Evolutionary conservation across 2,329 filamentous ascomycete species (phyloP).

Genomic region (Hypocreales sp.): DNA sequence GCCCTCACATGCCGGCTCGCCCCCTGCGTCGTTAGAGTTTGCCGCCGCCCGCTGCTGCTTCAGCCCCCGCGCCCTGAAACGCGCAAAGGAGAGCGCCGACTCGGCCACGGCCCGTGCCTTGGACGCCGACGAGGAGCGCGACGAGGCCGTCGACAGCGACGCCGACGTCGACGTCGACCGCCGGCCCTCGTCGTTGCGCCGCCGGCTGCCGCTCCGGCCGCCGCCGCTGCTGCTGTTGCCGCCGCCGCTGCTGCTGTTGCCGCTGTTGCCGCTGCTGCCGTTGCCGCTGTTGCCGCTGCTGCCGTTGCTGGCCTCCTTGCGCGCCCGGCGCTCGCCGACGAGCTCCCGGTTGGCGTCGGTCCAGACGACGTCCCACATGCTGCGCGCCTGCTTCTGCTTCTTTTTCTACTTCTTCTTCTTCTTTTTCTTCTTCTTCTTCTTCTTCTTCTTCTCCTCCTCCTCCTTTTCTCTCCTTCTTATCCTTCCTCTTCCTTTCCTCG

Average conservation of each 20-base stretch:
- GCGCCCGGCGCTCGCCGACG: conserved; percentile 34
- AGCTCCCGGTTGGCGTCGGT: conserved; percentile 37
- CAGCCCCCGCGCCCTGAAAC: conserved; percentile 24
- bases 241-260: neutral
- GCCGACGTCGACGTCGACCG: too few species aligned
- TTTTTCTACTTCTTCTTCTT: too few species aligned
- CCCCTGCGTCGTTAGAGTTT: neutral
- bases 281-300: neutral
- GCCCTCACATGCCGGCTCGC: too few species aligned
- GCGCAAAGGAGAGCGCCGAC: conserved; percentile 24
- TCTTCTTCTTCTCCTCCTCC: too few species aligned
- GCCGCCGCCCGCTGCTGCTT: conserved; percentile 4
- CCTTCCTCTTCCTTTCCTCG: too few species aligned
- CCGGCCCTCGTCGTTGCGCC: too few species aligned
- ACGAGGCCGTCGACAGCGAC: too few species aligned
- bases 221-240: neutral
- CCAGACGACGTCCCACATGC: conserved; percentile 46
- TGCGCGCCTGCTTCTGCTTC: too few species aligned
- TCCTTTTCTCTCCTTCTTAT: too few species aligned
- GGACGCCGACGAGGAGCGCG: conserved; percentile 21
- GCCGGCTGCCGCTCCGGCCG: conserved; percentile 12
- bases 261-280: conserved; percentile 5
- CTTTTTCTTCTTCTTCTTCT: too few species aligned
- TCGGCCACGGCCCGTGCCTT: too few species aligned
- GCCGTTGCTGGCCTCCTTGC: conserved; percentile 16